Percentiles rank a stretch among this genome's conserved stretches.
Conservation (phyloP, 441 rosid genomes). For the Daphne laureola region DNA sequence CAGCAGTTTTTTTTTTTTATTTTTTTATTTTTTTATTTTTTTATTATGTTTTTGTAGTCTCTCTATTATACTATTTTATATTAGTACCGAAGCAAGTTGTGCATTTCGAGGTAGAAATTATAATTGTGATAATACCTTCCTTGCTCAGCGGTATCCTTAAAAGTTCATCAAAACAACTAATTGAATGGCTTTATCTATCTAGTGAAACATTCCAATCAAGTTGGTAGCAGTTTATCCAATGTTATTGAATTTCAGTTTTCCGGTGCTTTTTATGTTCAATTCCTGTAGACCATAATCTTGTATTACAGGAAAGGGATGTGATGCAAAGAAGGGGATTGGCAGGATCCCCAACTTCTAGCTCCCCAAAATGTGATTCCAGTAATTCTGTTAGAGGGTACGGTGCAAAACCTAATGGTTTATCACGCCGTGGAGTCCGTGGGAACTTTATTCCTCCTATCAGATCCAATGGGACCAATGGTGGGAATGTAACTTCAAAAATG, state of each 20-base stretch:
- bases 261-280: slow-evolving; percentile 6
- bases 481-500: slow-evolving; percentile 58
- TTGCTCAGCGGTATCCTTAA: no score
- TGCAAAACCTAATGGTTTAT: slow-evolving; percentile 47
- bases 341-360: slow-evolving; percentile 51
- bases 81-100: no score
- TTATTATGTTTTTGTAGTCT: no score
- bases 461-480: slow-evolving; percentile 51
- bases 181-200: no score
- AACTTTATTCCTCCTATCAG: slow-evolving; percentile 86
- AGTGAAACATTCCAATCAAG: neutral
- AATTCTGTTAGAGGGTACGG: slow-evolving; percentile 45
- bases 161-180: no score
- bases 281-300: slow-evolving; percentile 14
- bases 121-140: no score
- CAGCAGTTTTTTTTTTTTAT: no score
- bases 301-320: slow-evolving; percentile 70
- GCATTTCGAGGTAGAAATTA: no score
- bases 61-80: no score
- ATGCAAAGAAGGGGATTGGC: slow-evolving; percentile 56
- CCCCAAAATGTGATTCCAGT: slow-evolving; percentile 56
- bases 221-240: slow-evolving; percentile 1
- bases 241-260: slow-evolving; percentile 3
- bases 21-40: no score
- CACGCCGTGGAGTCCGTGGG: slow-evolving; percentile 70